phyloP scores from a whole-genome alignment of 1,139 yeast species.

The Ogataea hybrid region DNA sequence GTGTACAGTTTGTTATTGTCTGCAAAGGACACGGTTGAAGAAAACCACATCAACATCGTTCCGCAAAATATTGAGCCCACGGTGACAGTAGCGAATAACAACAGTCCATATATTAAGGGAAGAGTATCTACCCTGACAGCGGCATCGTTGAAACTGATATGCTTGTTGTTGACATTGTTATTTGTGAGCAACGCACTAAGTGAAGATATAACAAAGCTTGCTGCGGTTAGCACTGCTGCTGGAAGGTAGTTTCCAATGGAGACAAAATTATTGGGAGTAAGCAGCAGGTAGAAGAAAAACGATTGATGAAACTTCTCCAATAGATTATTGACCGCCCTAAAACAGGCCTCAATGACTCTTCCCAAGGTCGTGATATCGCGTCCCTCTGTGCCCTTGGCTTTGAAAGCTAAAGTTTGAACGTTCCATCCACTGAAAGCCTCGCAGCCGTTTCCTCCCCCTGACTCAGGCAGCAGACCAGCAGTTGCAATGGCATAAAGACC shows the following conservation, averaged over 20 bases:
- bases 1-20: conserved; percentile 10
- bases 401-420: conserved; percentile 82
- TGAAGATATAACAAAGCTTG: conserved; percentile 70
- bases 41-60: conserved; percentile 12
- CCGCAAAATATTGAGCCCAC: conserved; percentile 20
- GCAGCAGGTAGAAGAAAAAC: conserved; percentile 84
- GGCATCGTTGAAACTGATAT: conserved; percentile 7
- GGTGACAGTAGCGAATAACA: conserved; percentile 16
- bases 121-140: conserved; percentile 12
- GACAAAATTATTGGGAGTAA: conserved; percentile 78
- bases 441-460: conserved; percentile 52
- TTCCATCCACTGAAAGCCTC: conserved; percentile 97
- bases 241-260: conserved; percentile 95
- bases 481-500: conserved; percentile 69
- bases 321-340: conserved; percentile 87
- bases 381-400: conserved; percentile 56
- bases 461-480: conserved; percentile 54
- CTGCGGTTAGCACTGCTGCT: conserved; percentile 71
- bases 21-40: conserved; percentile 12
- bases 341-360: conserved; percentile 79
- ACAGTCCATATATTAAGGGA: conserved; percentile 23
- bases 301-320: conserved; percentile 97
- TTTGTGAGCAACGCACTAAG: conserved; percentile 56
- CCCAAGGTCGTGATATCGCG: conserved; percentile 91
- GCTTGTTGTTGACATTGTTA: conserved; percentile 22